These are phyloP conservation scores for Magnaporthiopsis rhizophila DNA, from an alignment of 2,329 filamentous ascomycete genomes.

Conservation along the genomic window DNA sequence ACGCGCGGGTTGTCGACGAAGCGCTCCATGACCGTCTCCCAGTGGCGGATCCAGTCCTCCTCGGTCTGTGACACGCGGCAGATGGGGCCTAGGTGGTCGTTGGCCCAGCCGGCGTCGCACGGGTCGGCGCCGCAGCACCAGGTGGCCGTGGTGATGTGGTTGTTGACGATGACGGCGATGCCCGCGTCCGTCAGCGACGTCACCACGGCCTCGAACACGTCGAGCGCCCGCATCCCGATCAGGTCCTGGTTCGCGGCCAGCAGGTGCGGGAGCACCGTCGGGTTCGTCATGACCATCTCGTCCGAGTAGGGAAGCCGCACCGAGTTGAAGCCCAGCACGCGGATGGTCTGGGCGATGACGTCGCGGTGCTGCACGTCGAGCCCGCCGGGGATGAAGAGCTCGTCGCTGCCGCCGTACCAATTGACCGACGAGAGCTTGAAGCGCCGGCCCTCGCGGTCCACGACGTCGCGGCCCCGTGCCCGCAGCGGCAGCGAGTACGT, in stretches of 20 bases:
- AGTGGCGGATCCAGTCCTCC: slow-evolving; percentile 58
- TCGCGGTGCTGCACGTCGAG: slow-evolving; percentile 55
- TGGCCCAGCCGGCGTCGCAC: slow-evolving; percentile 60
- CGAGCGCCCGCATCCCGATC: slow-evolving; percentile 46
- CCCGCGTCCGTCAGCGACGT: slow-evolving; percentile 52
- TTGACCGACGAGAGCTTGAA: slow-evolving; percentile 59
- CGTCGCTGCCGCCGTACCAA: slow-evolving; percentile 65
- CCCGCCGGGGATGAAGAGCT: slow-evolving; percentile 56
- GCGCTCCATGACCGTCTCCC: slow-evolving; percentile 55
- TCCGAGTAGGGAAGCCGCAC: slow-evolving; percentile 62
- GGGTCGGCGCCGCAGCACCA: slow-evolving; percentile 64
- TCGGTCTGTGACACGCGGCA: slow-evolving; percentile 57
- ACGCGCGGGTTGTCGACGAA: slow-evolving; percentile 52
- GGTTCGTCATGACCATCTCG: slow-evolving; percentile 57
- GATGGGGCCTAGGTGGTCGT: slow-evolving; percentile 51
- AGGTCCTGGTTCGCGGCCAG: slow-evolving; percentile 55
- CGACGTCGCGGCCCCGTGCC: slow-evolving; percentile 51
- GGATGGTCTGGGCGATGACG: slow-evolving; percentile 52
- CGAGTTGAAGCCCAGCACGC: slow-evolving; percentile 59
- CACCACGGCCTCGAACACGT: slow-evolving; percentile 52
- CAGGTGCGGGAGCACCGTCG: slow-evolving; percentile 39
- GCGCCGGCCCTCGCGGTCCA: slow-evolving; percentile 47
- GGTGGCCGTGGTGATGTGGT: slow-evolving; percentile 61
- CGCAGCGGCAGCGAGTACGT: slow-evolving; percentile 49
- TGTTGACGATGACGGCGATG: slow-evolving; percentile 58